Evolutionary conservation across 116 monocot species (phyloP).

Genomic region (Cymodocea nodosa): DNA sequence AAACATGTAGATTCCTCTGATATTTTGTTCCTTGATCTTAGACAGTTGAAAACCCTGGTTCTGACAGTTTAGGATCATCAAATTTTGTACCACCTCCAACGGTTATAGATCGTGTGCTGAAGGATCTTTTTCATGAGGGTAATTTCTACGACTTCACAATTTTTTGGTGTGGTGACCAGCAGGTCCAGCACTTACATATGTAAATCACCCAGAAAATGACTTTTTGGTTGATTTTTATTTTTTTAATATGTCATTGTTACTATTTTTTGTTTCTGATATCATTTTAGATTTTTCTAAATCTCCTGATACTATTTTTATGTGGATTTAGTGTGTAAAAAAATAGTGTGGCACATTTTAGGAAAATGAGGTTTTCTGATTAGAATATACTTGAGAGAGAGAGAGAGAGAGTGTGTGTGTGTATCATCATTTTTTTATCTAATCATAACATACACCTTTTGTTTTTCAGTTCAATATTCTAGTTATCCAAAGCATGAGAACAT

Average conservation of each 20-base stretch:
- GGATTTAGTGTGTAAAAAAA: too few species aligned
- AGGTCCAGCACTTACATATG: too few species aligned
- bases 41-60: constrained; percentile 73
- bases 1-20: constrained; percentile 9
- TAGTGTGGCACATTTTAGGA: too few species aligned
- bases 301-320: too few species aligned
- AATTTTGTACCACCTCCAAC: constrained; percentile 61
- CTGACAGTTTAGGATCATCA: constrained; percentile 55
- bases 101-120: constrained; percentile 71
- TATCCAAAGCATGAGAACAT: constrained; percentile 25
- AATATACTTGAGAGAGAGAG: too few species aligned
- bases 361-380: too few species aligned
- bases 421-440: not conserved
- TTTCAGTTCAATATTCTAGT: constrained; percentile 29
- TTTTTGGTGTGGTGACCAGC: not conserved
- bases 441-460: not conserved
- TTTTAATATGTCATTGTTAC: too few species aligned
- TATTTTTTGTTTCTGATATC: too few species aligned
- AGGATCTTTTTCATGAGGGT: constrained; percentile 82
- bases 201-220: too few species aligned
- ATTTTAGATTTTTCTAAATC: too few species aligned
- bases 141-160: not conserved
- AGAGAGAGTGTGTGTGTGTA: too few species aligned
- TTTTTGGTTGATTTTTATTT: too few species aligned
- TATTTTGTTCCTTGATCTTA: constrained; percentile 28